Conservation (phyloP, 306 rosid species). For the Lathyrus aphaca region DNA sequence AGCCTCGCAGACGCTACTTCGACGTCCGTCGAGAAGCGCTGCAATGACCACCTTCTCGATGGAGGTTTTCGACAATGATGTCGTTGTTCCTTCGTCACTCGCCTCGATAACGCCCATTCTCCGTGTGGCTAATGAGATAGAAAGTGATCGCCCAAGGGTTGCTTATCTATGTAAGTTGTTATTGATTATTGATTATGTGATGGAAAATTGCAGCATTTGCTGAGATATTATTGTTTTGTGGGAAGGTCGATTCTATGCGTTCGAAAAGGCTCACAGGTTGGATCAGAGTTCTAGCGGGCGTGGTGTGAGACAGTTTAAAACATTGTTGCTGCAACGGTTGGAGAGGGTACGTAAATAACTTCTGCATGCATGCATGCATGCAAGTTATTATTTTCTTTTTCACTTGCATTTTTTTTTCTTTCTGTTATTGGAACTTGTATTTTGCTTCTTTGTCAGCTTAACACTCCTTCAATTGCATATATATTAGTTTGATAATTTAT, state of each 20-base stretch:
- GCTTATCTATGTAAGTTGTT: slow-evolving; percentile 71
- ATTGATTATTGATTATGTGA: no score
- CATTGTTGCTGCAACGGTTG: slow-evolving; percentile 73
- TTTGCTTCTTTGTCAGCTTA: no score
- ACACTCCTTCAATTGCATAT: no score
- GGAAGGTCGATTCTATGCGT: slow-evolving; percentile 92
- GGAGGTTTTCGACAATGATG: slow-evolving; percentile 93
- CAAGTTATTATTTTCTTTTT: not conserved
- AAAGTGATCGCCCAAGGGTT: slow-evolving; percentile 85
- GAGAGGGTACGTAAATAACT: slow-evolving; percentile 62
- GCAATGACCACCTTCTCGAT: slow-evolving; percentile 80
- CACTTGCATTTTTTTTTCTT: not conserved
- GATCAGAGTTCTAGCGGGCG: slow-evolving; percentile 90
- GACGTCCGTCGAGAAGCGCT: slow-evolving; percentile 86
- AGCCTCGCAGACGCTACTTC: slow-evolving; percentile 54
- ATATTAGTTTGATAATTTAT: no score
- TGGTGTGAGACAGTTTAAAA: slow-evolving; percentile 97
- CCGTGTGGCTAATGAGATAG: slow-evolving; percentile 89
- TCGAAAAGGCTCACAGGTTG: slow-evolving; percentile 95
- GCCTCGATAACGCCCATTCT: slow-evolving; percentile 89
- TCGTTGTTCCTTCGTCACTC: slow-evolving; percentile 87
- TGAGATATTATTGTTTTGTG: not conserved
- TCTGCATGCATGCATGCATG: not conserved
- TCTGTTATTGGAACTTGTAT: no score
- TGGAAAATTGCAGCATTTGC: no score